These are phyloP conservation scores for Russula abietina DNA, from an alignment of 768 basidiomycete genomes.

Conservation along the genomic window DNA sequence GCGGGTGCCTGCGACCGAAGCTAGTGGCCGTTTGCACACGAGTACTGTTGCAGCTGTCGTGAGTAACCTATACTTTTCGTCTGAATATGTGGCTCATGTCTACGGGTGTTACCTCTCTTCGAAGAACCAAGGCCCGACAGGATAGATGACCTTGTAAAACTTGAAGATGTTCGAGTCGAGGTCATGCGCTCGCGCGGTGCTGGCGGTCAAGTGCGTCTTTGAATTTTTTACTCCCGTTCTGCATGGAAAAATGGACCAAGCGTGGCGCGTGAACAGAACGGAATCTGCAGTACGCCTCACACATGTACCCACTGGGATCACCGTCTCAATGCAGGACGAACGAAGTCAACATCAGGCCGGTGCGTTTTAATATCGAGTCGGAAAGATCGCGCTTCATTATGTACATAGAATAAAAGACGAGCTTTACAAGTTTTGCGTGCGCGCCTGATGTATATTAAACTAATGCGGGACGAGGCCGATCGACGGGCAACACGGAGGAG, in stretches of 20 bases:
- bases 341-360: constrained; percentile 94
- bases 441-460: constrained; percentile 75
- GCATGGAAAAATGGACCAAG: background rate
- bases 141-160: constrained; percentile 61
- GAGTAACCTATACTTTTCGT: constrained; percentile 29
- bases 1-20: constrained; percentile 86
- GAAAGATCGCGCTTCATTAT: background rate
- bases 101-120: constrained; percentile 75
- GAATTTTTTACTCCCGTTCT: background rate
- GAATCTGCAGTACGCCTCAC: constrained; percentile 96
- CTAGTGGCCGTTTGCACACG: constrained; percentile 83
- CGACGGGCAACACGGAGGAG: constrained; percentile 62
- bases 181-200: constrained; percentile 97
- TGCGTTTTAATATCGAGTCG: constrained; percentile 31
- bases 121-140: constrained; percentile 49
- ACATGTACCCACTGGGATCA: constrained; percentile 87
- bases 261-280: constrained; percentile 90
- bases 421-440: constrained; percentile 88
- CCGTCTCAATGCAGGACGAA: constrained; percentile 97
- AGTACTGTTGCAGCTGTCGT: constrained; percentile 87
- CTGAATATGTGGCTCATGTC: background rate
- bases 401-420: constrained; percentile 73
- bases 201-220: constrained; percentile 78
- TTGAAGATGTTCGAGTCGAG: constrained; percentile 85
- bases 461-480: constrained; percentile 62